Evolutionary conservation across 176 grass and related monocot genomes (phyloP).

Genomic region (Oryza meridionalis): DNA sequence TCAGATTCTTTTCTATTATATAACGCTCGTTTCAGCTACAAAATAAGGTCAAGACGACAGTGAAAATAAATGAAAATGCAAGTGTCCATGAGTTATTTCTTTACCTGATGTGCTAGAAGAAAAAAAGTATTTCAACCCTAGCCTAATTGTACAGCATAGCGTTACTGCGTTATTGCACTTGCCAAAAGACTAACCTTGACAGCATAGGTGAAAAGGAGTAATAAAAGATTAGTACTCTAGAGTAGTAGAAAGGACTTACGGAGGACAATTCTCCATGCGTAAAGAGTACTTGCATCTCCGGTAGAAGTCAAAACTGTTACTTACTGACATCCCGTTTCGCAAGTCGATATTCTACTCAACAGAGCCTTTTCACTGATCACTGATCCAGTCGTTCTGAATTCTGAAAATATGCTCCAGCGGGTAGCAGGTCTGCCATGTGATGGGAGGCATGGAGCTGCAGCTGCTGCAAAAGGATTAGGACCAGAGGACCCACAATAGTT

Average conservation of each 20-base stretch:
- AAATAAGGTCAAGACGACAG: background rate
- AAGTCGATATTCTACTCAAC: conserved; percentile 38
- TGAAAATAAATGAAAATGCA: background rate
- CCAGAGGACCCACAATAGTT: conserved; percentile 39
- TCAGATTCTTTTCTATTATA: background rate
- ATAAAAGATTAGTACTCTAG: background rate
- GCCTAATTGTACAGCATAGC: background rate
- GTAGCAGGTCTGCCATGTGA: conserved; percentile 46
- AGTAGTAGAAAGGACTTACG: background rate
- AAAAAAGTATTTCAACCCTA: background rate
- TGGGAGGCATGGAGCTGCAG: conserved; percentile 16
- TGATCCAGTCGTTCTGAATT: conserved; percentile 47
- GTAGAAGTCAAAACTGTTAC: conserved; percentile 48
- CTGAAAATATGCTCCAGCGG: conserved; percentile 37
- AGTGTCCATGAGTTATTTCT: background rate
- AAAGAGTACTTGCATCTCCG: background rate
- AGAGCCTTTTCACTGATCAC: conserved; percentile 30
- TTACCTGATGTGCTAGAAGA: conserved; percentile 15
- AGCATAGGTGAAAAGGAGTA: conserved; percentile 22
- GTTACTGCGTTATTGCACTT: background rate
- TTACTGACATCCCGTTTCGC: conserved; percentile 40
- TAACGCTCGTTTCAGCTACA: background rate
- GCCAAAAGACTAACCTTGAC: conserved; percentile 19
- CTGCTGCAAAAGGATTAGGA: conserved; percentile 40
- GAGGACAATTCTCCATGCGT: background rate